Conservation (phyloP, 441 rosid species). For the Jatropha podagrica region DNA sequence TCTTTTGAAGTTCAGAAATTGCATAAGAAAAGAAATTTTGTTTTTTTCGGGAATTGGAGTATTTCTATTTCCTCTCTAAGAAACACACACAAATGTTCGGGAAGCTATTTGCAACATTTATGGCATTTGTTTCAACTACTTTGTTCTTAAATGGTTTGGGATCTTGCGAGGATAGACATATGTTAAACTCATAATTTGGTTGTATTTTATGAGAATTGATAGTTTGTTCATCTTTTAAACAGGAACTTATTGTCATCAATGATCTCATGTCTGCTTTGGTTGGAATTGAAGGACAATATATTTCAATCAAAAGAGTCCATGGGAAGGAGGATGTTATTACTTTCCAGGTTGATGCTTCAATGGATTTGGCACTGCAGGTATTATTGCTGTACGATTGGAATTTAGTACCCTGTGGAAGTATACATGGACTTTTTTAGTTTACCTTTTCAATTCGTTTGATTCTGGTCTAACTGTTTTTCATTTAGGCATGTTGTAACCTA, state of each 20-base stretch:
- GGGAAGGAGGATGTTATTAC: conserved; percentile 62
- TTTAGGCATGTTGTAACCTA: neutral
- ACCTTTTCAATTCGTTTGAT: neutral
- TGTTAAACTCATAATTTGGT: neutral
- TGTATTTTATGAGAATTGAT: neutral
- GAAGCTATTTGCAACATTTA: neutral
- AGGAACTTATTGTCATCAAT: conserved; percentile 92
- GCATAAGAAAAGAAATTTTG: neutral
- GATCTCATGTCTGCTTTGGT: conserved; percentile 90
- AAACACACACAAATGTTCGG: neutral
- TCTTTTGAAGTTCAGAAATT: neutral
- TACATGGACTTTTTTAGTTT: neutral
- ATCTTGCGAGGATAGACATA: neutral
- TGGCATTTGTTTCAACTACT: neutral
- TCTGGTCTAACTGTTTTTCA: neutral
- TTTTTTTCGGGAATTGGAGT: neutral
- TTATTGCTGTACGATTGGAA: conserved; percentile 13
- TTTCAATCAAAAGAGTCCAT: conserved; percentile 63
- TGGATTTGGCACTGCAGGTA: conserved; percentile 95
- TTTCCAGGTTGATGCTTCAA: conserved; percentile 82
- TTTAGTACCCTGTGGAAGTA: neutral
- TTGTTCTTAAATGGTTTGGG: neutral
- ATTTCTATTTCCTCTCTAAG: neutral
- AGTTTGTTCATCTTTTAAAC: conserved; percentile 17
- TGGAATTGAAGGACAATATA: conserved; percentile 90